These are phyloP conservation scores for Colletotrichum sp. DNA, from an alignment of 2,329 filamentous ascomycete species.

Conservation along the genomic window DNA sequence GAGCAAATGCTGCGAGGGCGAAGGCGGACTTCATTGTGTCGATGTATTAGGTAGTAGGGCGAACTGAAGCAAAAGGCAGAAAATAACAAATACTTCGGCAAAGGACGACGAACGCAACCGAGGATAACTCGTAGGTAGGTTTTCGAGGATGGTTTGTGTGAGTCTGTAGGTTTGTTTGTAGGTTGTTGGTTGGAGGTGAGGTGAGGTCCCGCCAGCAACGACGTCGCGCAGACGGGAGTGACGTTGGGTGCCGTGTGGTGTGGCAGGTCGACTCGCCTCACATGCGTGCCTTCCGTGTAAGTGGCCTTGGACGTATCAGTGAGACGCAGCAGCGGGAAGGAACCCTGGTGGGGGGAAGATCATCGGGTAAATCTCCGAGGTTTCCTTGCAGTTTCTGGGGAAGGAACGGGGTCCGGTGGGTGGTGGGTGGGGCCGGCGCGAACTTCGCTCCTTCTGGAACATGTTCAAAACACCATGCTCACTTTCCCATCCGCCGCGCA, in stretches of 20 bases:
- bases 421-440: slow-evolving; percentile 5
- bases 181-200: background rate
- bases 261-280: background rate
- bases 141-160: background rate
- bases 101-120: background rate
- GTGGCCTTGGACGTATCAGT: background rate
- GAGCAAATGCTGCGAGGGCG: slow-evolving; percentile 5
- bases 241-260: background rate
- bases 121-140: background rate
- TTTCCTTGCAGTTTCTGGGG: background rate
- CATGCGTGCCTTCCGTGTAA: background rate
- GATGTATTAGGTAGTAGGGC: background rate
- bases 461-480: slow-evolving; percentile 13
- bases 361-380: slow-evolving; percentile 6
- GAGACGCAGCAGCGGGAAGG: background rate
- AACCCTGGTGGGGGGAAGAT: background rate
- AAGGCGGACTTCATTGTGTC: background rate
- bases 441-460: slow-evolving; percentile 16
- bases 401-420: slow-evolving; percentile 1
- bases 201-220: background rate
- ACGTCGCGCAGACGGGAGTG: background rate
- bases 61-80: background rate
- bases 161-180: background rate
- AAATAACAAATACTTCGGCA: background rate
- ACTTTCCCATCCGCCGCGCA: slow-evolving; percentile 1